Evolutionary conservation across 2,329 filamentous ascomycete genomes (phyloP).

Genomic region (Aspergillus ruber): DNA sequence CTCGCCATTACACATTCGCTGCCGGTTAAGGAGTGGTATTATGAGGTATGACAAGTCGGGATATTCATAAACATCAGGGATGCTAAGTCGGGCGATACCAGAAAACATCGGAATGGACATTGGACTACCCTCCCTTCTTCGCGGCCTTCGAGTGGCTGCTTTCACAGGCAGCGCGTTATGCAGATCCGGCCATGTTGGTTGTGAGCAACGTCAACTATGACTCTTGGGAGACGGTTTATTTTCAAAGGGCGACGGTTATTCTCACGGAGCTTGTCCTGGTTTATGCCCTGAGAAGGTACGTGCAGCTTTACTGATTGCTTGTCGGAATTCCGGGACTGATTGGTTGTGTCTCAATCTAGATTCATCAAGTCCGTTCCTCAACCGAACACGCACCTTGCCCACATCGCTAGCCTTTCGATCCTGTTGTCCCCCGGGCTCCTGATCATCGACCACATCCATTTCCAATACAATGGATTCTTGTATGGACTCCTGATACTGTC

Average conservation of each 20-base stretch:
- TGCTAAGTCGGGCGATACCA: conserved; percentile 23
- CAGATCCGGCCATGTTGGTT: conserved; percentile 74
- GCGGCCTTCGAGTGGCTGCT: conserved; percentile 93
- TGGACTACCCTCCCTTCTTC: conserved; percentile 98
- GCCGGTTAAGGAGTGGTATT: conserved; percentile 86
- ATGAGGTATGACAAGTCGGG: conserved; percentile 52
- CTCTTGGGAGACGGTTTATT: conserved; percentile 90
- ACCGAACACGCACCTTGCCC: conserved; percentile 65
- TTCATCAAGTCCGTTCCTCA: conserved; percentile 67
- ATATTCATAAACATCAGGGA: not conserved
- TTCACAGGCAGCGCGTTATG: conserved; percentile 69
- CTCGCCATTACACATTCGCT: conserved; percentile 89
- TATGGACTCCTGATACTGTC: conserved; percentile 87
- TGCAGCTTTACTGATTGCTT: conserved; percentile 1
- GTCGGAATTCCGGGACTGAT: conserved; percentile 28
- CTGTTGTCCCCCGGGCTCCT: conserved; percentile 86
- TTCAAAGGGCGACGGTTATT: conserved; percentile 85
- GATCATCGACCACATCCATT: conserved; percentile 97
- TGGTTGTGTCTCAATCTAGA: conserved; percentile 23
- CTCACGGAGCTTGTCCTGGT: conserved; percentile 75
- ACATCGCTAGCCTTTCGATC: conserved; percentile 81
- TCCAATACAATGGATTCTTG: conserved; percentile 97
- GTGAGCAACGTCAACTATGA: conserved; percentile 77
- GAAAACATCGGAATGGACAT: conserved; percentile 97
- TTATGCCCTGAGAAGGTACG: conserved; percentile 71